phyloP scores from a whole-genome alignment of 2,329 filamentous ascomycete genomes.

The Stagonosporopsis chrysanthemi region DNA sequence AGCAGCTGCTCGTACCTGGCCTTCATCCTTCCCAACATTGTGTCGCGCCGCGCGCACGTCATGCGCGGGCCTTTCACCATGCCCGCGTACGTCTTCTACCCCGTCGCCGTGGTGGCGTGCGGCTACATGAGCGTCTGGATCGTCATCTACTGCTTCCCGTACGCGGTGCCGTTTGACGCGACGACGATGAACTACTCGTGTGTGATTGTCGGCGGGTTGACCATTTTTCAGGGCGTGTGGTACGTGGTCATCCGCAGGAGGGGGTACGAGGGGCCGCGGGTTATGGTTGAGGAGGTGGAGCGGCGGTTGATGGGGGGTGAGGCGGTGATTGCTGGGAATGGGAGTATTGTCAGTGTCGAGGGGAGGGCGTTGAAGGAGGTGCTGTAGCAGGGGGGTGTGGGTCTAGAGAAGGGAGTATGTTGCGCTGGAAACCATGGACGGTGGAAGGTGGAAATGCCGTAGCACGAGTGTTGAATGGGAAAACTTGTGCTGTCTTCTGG shows the following conservation, averaged over 20 bases:
- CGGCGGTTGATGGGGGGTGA: slow-evolving; percentile 24
- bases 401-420: neutral
- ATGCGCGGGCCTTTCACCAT: slow-evolving; percentile 67
- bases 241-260: slow-evolving; percentile 47
- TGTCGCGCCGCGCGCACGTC: slow-evolving; percentile 53
- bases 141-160: slow-evolving; percentile 69
- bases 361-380: slow-evolving; percentile 5
- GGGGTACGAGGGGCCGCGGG: slow-evolving; percentile 51
- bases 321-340: slow-evolving; percentile 4
- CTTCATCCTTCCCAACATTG: slow-evolving; percentile 63
- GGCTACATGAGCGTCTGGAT: slow-evolving; percentile 67
- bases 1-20: slow-evolving; percentile 66
- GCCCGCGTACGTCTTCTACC: slow-evolving; percentile 49
- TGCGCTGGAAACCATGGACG: neutral
- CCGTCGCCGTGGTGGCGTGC: slow-evolving; percentile 61
- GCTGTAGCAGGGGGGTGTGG: neutral
- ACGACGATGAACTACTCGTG: slow-evolving; percentile 63
- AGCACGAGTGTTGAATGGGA: neutral
- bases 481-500: neutral
- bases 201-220: slow-evolving; percentile 61
- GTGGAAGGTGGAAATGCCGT: neutral
- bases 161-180: slow-evolving; percentile 54
- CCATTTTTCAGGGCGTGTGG: slow-evolving; percentile 58
- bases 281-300: slow-evolving; percentile 33
- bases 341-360: neutral